phyloP scores from a whole-genome alignment of 257 asterid species.

The Primulina huaijiensis region DNA sequence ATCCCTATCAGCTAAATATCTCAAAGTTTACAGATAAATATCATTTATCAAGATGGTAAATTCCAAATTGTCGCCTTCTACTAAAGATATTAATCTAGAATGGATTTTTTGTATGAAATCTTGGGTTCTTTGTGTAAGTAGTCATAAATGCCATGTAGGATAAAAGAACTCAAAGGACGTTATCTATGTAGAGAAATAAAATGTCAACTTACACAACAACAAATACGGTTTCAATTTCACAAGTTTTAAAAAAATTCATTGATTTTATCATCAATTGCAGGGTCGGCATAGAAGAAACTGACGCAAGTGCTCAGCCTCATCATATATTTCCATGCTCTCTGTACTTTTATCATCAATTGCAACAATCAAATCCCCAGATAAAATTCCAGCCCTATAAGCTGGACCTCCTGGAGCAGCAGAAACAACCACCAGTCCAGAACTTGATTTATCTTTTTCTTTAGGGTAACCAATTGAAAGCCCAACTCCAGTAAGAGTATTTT shows the following conservation, averaged over 20 bases:
- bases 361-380: slow-evolving; percentile 77
- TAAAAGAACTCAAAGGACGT: neutral
- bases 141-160: neutral
- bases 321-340: slow-evolving; percentile 80
- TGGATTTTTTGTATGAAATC: neutral
- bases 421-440: slow-evolving; percentile 77
- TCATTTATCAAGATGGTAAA: neutral
- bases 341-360: slow-evolving; percentile 77
- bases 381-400: slow-evolving; percentile 81
- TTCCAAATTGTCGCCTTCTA: neutral
- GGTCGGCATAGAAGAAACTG: slow-evolving; percentile 36
- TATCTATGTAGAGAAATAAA: neutral
- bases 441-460: slow-evolving; percentile 49
- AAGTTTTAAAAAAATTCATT: slow-evolving; percentile 9
- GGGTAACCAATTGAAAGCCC: slow-evolving; percentile 94
- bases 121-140: neutral
- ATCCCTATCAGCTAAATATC: neutral
- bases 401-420: slow-evolving; percentile 98
- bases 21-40: neutral
- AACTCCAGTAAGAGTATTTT: slow-evolving; percentile 83
- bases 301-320: slow-evolving; percentile 94
- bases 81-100: neutral
- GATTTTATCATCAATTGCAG: slow-evolving; percentile 18
- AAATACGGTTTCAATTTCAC: neutral
- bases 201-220: neutral